Percentiles rank a stretch among this genome's conserved stretches.
Conservation (phyloP, 352 stramenopile genomes). For the Phytophthora capsici region DNA sequence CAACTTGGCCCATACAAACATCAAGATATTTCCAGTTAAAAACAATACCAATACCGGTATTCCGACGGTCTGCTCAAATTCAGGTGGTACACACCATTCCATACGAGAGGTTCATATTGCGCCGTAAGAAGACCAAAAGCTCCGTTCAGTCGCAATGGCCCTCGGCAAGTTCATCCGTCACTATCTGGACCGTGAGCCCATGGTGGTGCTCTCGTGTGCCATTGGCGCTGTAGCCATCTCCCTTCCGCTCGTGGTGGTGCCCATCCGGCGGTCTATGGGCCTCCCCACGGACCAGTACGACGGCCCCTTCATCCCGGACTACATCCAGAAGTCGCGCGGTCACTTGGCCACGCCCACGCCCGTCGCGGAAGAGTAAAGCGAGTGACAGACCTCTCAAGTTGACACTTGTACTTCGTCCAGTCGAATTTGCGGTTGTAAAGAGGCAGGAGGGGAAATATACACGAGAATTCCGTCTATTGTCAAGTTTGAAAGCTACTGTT, state of each 20-base stretch:
- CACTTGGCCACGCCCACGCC: constrained; percentile 50
- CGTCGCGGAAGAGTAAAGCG: constrained; percentile 42
- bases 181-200: constrained; percentile 86
- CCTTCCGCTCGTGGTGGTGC: constrained; percentile 82
- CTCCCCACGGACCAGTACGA: constrained; percentile 91
- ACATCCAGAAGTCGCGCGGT: constrained; percentile 77
- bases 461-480: no score
- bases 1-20: constrained; percentile 24
- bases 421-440: constrained; percentile 1
- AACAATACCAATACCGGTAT: constrained; percentile 4
- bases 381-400: constrained; percentile 8
- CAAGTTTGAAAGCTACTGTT: not conserved
- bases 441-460: constrained; percentile 20
- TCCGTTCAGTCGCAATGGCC: constrained; percentile 24
- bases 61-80: constrained; percentile 4
- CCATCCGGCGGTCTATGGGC: constrained; percentile 82
- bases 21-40: not conserved
- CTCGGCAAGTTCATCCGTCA: constrained; percentile 82
- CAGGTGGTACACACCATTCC: constrained; percentile 16
- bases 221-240: constrained; percentile 74
- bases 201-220: constrained; percentile 84
- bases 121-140: constrained; percentile 10
- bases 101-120: constrained; percentile 29
- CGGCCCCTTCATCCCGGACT: constrained; percentile 79
- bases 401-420: not conserved